These are phyloP conservation scores for Russula earlei DNA, from an alignment of 768 basidiomycete species.

Conservation along the genomic window DNA sequence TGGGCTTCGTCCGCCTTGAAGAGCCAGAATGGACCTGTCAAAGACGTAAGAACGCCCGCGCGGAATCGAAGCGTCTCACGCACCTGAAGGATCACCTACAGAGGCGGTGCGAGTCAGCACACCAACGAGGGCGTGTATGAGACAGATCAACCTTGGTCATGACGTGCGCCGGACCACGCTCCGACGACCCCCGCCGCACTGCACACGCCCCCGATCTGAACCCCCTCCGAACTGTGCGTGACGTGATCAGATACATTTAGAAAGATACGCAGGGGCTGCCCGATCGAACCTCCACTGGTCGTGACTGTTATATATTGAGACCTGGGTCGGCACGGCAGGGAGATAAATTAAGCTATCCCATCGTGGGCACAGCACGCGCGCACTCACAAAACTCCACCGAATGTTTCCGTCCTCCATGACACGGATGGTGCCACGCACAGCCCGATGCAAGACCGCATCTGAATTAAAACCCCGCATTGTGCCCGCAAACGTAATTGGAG, in stretches of 20 bases:
- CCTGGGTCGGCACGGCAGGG: conserved; percentile 31
- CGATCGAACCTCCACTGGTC: conserved; percentile 51
- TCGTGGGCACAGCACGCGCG: too few relatives aligned
- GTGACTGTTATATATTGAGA: conserved; percentile 41
- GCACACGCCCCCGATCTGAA: conserved; percentile 55
- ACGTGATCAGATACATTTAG: background rate
- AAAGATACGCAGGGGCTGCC: background rate
- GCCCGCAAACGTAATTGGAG: conserved; percentile 27
- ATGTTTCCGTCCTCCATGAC: conserved; percentile 28
- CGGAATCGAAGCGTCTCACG: conserved; percentile 15
- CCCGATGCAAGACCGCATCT: conserved; percentile 22
- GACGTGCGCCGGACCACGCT: conserved; percentile 54
- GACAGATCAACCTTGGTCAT: conserved; percentile 38
- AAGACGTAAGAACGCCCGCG: background rate
- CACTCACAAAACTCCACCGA: conserved; percentile 45
- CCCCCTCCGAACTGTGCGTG: conserved; percentile 53
- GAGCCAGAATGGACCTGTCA: conserved; percentile 61
- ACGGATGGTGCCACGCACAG: conserved; percentile 29
- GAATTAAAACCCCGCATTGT: conserved; percentile 23
- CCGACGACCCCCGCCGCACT: conserved; percentile 62
- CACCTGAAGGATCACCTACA: conserved; percentile 65
- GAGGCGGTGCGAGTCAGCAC: conserved; percentile 1
- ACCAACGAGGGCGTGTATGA: background rate
- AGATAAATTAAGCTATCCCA: background rate
- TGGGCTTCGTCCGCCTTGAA: conserved; percentile 39